Conservation (phyloP, 2,329 filamentous ascomycete species). For the Fusarium multiceps region DNA sequence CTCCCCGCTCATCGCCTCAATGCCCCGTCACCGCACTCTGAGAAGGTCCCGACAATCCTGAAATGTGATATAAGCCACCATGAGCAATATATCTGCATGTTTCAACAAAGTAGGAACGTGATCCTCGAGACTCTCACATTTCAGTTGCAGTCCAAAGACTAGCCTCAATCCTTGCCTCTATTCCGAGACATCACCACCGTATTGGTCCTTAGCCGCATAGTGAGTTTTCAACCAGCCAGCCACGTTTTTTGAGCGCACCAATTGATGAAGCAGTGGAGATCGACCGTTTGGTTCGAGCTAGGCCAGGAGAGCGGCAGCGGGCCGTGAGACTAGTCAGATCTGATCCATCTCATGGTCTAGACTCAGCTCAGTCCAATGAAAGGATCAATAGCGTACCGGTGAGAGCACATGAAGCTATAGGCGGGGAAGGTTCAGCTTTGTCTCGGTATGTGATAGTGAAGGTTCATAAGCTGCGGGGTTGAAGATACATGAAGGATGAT, state of each 20-base stretch:
- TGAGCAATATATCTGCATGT: neutral
- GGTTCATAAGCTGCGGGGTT: neutral
- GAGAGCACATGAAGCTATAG: neutral
- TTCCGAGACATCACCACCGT: conserved; percentile 1
- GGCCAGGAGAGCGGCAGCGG: conserved; percentile 11
- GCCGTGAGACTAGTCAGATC: conserved; percentile 11
- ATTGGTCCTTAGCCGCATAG: conserved; percentile 3
- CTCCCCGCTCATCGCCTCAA: too few species aligned
- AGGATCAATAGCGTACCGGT: neutral
- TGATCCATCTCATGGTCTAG: neutral
- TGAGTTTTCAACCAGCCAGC: neutral
- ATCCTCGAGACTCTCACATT: neutral
- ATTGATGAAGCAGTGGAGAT: neutral
- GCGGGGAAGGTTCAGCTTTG: neutral
- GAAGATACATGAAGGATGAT: neutral
- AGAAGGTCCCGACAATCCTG: too few species aligned
- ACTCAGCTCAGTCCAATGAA: neutral
- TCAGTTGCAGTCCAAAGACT: neutral
- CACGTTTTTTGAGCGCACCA: neutral
- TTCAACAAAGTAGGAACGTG: neutral
- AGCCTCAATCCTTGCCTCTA: neutral
- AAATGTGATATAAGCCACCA: too few species aligned
- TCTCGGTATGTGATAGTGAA: conserved; percentile 6
- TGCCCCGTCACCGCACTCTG: too few species aligned
- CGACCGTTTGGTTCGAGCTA: conserved; percentile 1